These are phyloP conservation scores for Cenchrus fungigraminus DNA, from an alignment of 176 grass and related monocot genomes.

Conservation along the genomic window DNA sequence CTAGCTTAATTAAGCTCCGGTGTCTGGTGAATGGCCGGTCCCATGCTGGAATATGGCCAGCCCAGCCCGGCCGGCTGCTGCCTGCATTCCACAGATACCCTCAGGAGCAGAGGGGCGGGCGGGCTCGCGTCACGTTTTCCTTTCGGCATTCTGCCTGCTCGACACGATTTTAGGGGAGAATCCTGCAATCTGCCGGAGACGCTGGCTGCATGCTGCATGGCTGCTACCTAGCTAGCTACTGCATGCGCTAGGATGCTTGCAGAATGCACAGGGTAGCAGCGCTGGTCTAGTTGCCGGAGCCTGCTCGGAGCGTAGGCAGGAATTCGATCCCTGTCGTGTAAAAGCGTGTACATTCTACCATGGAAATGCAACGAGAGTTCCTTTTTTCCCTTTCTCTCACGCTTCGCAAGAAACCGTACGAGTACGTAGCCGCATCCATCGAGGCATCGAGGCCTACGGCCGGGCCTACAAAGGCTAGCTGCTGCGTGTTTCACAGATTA, in stretches of 20 bases:
- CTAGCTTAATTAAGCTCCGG: too few relatives aligned
- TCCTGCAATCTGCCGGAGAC: background rate
- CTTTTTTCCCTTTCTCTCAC: background rate
- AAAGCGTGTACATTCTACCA: slow-evolving; percentile 30
- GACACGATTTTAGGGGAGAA: background rate
- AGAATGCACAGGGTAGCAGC: background rate
- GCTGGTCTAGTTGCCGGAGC: background rate
- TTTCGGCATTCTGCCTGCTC: background rate
- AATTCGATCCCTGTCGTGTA: slow-evolving; percentile 15
- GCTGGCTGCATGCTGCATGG: background rate
- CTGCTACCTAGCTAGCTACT: background rate
- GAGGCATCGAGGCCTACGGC: slow-evolving; percentile 30
- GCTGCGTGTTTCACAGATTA: slow-evolving; percentile 11
- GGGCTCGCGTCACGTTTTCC: background rate
- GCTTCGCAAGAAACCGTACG: background rate
- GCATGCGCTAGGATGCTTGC: background rate
- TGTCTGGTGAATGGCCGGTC: too few relatives aligned
- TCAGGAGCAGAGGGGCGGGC: background rate
- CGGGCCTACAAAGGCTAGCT: background rate
- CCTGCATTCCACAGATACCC: too few relatives aligned
- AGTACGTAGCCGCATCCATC: slow-evolving; percentile 16
- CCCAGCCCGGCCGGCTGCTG: too few relatives aligned
- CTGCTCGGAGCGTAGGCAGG: slow-evolving; percentile 7
- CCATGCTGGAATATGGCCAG: too few relatives aligned
- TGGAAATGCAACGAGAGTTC: background rate